Evolutionary conservation across 495 filamentous ascomycete species (phyloP).

Genomic region (Aspergillus bridgeri): DNA sequence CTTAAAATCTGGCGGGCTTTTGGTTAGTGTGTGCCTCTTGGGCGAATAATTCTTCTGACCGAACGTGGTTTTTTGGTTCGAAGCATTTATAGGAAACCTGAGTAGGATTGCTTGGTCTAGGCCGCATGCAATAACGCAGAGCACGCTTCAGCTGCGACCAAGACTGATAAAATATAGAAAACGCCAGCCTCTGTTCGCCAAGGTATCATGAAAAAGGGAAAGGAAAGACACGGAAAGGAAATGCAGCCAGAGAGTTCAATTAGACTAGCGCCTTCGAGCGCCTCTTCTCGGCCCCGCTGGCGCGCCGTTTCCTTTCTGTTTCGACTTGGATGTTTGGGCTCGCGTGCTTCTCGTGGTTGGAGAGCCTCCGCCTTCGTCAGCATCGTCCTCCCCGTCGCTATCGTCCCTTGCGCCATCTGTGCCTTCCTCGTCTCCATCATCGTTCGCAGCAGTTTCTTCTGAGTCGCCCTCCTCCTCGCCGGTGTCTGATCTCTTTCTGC

Average conservation of each 20-base stretch:
- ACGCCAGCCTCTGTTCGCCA: constrained; percentile 11
- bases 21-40: not conserved
- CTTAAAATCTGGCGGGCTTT: not conserved
- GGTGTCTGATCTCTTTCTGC: constrained; percentile 23
- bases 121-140: not conserved
- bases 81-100: not conserved
- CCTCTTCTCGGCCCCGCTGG: constrained; percentile 34
- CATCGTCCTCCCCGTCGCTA: constrained; percentile 34
- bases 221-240: not conserved
- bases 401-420: constrained; percentile 27
- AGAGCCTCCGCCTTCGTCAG: constrained; percentile 37
- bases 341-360: constrained; percentile 37
- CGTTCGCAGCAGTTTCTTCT: constrained; percentile 38
- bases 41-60: too few species aligned
- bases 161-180: not conserved
- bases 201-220: constrained; percentile 28
- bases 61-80: not conserved
- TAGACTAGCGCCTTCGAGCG: constrained; percentile 33
- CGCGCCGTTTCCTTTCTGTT: constrained; percentile 33
- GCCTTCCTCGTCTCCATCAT: constrained; percentile 38
- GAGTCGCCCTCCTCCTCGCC: constrained; percentile 43
- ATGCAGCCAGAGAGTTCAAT: not conserved
- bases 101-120: not conserved
- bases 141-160: not conserved
- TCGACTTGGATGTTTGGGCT: constrained; percentile 36